phyloP scores from a whole-genome alignment of 352 stramenopile species.

The Phytopythium kandeliae region DNA sequence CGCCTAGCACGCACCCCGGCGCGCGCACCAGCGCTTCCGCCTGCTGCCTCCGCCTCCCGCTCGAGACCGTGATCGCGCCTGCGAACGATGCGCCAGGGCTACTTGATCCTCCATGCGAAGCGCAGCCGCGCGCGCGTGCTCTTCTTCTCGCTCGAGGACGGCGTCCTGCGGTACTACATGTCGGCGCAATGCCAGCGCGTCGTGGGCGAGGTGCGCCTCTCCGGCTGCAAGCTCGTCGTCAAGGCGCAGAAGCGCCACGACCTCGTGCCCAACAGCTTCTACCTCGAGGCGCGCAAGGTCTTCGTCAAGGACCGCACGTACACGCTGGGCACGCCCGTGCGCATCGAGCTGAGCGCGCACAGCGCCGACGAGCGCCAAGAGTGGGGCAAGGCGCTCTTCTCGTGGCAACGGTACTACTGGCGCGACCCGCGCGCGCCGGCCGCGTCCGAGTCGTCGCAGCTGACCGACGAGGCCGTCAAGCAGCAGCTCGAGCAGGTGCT shows the following conservation, averaged over 20 bases:
- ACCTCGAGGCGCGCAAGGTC: constrained; percentile 76
- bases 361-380: constrained; percentile 68
- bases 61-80: too few relatives aligned
- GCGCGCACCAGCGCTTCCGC: background rate
- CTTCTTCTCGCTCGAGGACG: constrained; percentile 81
- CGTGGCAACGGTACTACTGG: constrained; percentile 87
- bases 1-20: background rate
- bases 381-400: constrained; percentile 83
- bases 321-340: constrained; percentile 54
- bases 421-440: constrained; percentile 34
- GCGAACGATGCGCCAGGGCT: constrained; percentile 74
- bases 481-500: constrained; percentile 48
- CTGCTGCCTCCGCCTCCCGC: too few relatives aligned
- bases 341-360: constrained; percentile 60
- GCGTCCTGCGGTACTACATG: constrained; percentile 69
- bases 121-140: constrained; percentile 34
- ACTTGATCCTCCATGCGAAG: constrained; percentile 75
- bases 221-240: constrained; percentile 76
- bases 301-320: constrained; percentile 85
- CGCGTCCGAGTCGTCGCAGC: constrained; percentile 8
- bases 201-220: constrained; percentile 66
- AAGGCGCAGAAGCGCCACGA: constrained; percentile 73
- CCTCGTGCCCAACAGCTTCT: constrained; percentile 71
- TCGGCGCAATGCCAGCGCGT: constrained; percentile 28
- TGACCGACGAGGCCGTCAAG: constrained; percentile 16